Evolutionary conservation across 2,329 filamentous ascomycete genomes (phyloP).

Genomic region (Emmonsiellopsis sp.): DNA sequence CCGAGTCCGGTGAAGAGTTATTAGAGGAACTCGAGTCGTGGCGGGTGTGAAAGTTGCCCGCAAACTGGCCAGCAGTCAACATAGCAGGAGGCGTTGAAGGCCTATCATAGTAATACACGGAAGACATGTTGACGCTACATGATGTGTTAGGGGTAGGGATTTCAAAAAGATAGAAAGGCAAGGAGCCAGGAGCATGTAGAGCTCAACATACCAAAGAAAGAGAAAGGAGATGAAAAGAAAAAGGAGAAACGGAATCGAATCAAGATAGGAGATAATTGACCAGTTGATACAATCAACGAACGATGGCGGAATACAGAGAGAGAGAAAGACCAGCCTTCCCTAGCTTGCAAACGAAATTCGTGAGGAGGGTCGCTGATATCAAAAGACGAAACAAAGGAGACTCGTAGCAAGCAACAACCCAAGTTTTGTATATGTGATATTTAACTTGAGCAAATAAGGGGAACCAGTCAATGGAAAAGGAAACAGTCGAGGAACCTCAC

Average conservation of each 20-base stretch:
- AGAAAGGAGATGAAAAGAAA: not conserved
- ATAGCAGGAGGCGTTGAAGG: conserved; percentile 36
- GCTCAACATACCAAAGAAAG: not conserved
- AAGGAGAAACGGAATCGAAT: not conserved
- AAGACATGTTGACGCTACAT: conserved; percentile 28
- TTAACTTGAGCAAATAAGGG: not conserved
- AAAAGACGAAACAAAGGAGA: conserved; percentile 13
- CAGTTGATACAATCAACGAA: not conserved
- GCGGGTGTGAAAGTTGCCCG: conserved; percentile 44
- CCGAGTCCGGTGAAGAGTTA: conserved; percentile 60
- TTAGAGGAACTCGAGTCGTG: conserved; percentile 58
- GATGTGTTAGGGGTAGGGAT: not conserved
- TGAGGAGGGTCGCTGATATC: conserved; percentile 1
- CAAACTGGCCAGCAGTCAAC: conserved; percentile 24
- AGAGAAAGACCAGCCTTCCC: conserved; percentile 2
- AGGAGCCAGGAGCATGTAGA: not conserved
- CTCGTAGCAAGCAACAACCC: conserved; percentile 6
- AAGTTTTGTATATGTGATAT: not conserved
- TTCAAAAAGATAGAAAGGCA: not conserved
- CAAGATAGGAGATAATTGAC: not conserved
- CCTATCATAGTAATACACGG: conserved; percentile 34
- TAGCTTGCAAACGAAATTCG: not conserved
- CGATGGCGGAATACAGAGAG: not conserved
- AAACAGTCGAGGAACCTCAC: not conserved
- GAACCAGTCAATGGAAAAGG: not conserved